These are phyloP conservation scores for Candida morakotiae DNA, from an alignment of 805 yeast genomes.

Conservation along the genomic window DNA sequence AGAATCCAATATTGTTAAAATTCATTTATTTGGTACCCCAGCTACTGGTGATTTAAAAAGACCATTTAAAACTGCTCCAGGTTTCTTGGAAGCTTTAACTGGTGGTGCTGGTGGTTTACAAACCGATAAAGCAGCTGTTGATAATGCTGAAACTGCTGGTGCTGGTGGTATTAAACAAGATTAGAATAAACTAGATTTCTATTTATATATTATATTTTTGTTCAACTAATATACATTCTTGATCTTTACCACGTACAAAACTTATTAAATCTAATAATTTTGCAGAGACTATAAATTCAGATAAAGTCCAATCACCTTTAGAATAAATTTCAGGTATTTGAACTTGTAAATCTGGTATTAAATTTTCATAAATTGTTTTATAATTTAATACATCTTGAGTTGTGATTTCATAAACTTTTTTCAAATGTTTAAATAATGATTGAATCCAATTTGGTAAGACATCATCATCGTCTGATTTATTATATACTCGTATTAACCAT, in stretches of 20 bases:
- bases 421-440: constrained; percentile 33
- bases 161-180: constrained; percentile 87
- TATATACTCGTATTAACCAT: constrained; percentile 60
- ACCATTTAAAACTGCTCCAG: constrained; percentile 84
- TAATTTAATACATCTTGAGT: constrained; percentile 55
- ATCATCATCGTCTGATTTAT: constrained; percentile 36
- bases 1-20: constrained; percentile 86
- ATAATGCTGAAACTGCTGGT: constrained; percentile 81
- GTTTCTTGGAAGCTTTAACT: constrained; percentile 55
- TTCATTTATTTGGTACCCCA: constrained; percentile 78
- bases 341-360: constrained; percentile 45
- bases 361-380: constrained; percentile 47
- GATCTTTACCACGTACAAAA: constrained; percentile 43
- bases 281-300: constrained; percentile 48
- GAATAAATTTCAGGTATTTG: constrained; percentile 57
- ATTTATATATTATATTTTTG: constrained; percentile 5
- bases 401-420: constrained; percentile 31
- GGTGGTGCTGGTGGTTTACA: constrained; percentile 46
- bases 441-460: constrained; percentile 51
- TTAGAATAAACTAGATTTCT: constrained; percentile 25
- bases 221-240: constrained; percentile 38
- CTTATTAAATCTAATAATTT: constrained; percentile 48
- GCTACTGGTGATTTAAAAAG: constrained; percentile 91
- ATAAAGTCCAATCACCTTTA: constrained; percentile 46
- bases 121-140: constrained; percentile 85